A percentile compares a stretch with the other conserved stretches of the same genome.
Evolutionary conservation across 441 rosid species (phyloP).

Genomic region (Jatropha multifida): DNA sequence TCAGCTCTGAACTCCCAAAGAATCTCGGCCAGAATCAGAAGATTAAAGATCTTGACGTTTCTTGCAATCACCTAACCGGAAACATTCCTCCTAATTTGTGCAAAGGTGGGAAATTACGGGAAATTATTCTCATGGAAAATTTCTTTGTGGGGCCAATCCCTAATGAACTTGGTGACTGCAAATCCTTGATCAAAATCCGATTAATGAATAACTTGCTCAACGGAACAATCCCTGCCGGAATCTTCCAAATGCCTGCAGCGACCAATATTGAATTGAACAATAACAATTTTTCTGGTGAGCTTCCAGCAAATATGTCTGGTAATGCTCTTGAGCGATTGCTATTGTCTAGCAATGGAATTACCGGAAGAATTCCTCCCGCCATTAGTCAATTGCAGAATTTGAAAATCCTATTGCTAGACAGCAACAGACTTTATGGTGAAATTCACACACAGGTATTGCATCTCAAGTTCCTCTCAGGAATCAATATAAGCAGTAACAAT

Average conservation of each 20-base stretch:
- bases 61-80: conserved; percentile 64
- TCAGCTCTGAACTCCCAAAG: conserved; percentile 56
- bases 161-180: conserved; percentile 56
- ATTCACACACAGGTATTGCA: conserved; percentile 53
- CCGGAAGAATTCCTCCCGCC: conserved; percentile 70
- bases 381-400: conserved; percentile 47
- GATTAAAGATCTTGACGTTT: conserved; percentile 50
- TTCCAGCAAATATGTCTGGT: conserved; percentile 62
- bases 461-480: conserved; percentile 38
- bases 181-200: conserved; percentile 51
- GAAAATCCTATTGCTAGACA: conserved; percentile 43
- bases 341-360: conserved; percentile 53
- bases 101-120: conserved; percentile 48
- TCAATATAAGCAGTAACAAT: conserved; percentile 53
- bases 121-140: conserved; percentile 54
- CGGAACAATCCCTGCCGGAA: conserved; percentile 67
- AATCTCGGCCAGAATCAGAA: conserved; percentile 65
- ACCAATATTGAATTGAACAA: conserved; percentile 46
- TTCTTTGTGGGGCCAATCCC: conserved; percentile 78
- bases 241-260: conserved; percentile 50
- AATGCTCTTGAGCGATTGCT: conserved; percentile 34
- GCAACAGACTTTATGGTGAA: conserved; percentile 52
- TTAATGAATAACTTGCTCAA: conserved; percentile 45
- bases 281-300: conserved; percentile 67
- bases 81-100: conserved; percentile 65